Base-by-base conservation (phyloP, 495 filamentous ascomycete species). In the Amniculicola lignicola region DNA sequence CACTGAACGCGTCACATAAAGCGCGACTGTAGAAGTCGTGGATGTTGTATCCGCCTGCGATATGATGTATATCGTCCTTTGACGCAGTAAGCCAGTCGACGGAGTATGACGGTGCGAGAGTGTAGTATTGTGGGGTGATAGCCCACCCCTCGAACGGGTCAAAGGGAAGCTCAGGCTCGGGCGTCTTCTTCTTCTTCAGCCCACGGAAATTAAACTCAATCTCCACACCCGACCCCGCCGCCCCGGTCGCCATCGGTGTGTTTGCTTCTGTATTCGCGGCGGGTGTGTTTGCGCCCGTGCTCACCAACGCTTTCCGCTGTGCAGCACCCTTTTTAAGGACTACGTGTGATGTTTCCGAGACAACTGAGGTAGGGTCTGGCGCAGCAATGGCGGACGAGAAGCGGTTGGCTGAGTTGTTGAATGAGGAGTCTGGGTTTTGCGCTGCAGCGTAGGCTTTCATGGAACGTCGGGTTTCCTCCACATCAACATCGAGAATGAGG, bases 1-100 rank as follows among this genome's bases (percentile, higher is more conserved):
- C 93, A 0, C 87, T 81, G 71, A 96, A 98, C 0, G 92, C 91
- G 66, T 96, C 91, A 61, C 88, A 82, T 72, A 96, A 70, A 16
- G 87, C 84, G 19, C 90, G 75, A 22, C 82, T 73, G 65, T 86
- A 90, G 62, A 90, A 97, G 63, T 95, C 90, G 12, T 72, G 69
- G 28, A 94, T 72, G 64, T 85, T 83, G 67, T 90, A 96, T 0
- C 93, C 93, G 36, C 92, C 90, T 24, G 86, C 88, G n/a, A 75
- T 74, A 61, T 85, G 79, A 7, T 72, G 70, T 1, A 74, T 65
- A 66, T 86, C 79, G 10, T 78, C 80, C 39, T 79, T 79, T 22
- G 82, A 76, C 18, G 72, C 70, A 9, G 84, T 82, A 6, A 96
- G 75, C 71, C 79, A 86, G 10, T 76, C 70, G 36, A 78, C 61